A percentile compares a stretch with the other conserved stretches of the same genome.
Evolutionary conservation across 257 asterid species (phyloP).

Genomic region (Solanum raphanifolium): DNA sequence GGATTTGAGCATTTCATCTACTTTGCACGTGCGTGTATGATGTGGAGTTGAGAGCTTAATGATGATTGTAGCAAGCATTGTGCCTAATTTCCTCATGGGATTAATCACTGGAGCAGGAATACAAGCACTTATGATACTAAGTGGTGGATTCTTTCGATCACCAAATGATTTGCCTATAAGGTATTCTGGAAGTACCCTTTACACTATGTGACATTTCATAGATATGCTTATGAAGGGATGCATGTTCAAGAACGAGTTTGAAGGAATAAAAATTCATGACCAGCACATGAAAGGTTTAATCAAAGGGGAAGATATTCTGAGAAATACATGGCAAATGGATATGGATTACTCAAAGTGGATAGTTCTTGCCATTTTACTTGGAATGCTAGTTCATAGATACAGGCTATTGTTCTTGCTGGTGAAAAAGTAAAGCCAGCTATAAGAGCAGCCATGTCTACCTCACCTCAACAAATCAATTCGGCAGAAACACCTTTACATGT

Average conservation of each 20-base stretch:
- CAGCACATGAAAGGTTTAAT: neutral
- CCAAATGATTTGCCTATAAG: constrained; percentile 34
- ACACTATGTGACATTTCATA: constrained; percentile 47
- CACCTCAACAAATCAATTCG: neutral
- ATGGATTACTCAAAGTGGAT: constrained; percentile 52
- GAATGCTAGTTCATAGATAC: constrained; percentile 35
- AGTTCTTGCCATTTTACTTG: constrained; percentile 36
- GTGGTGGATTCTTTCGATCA: constrained; percentile 54
- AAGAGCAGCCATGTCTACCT: neutral
- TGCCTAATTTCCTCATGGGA: constrained; percentile 55
- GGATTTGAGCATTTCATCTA: constrained; percentile 20
- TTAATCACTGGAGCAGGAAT: constrained; percentile 40
- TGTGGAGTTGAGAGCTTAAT: constrained; percentile 57
- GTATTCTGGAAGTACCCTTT: constrained; percentile 58
- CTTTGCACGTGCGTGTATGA: constrained; percentile 43
- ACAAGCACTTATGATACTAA: constrained; percentile 49
- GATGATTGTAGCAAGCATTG: constrained; percentile 54
- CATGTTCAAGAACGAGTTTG: constrained; percentile 53
- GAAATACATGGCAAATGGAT: constrained; percentile 41
- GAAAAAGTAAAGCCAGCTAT: constrained; percentile 19
- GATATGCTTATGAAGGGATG: constrained; percentile 50
- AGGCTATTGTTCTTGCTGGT: constrained; percentile 26
- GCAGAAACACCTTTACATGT: neutral
- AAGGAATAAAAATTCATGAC: constrained; percentile 16
- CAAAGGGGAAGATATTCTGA: constrained; percentile 41